A percentile compares a stretch with the other conserved stretches of the same genome.
phyloP scores from a whole-genome alignment of 495 filamentous ascomycete genomes.

The Cladorrhinum samala region DNA sequence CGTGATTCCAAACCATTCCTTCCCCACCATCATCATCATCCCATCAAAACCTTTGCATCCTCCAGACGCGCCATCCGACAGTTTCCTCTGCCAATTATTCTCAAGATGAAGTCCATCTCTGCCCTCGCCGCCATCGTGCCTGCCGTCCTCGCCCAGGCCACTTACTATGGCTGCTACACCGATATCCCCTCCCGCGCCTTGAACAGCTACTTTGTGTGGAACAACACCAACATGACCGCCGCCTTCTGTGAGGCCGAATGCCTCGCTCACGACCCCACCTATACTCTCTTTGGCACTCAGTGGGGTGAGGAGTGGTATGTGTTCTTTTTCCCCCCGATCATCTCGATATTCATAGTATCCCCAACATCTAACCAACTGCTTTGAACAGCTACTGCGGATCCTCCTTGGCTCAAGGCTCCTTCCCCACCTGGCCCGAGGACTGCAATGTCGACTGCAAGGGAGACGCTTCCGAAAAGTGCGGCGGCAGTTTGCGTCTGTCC shows the following conservation, averaged over 20 bases:
- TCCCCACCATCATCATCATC: constrained; percentile 2
- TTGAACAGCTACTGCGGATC: constrained; percentile 13
- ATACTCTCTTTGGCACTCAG: constrained; percentile 31
- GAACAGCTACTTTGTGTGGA: neutral
- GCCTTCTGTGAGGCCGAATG: constrained; percentile 22
- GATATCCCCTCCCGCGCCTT: constrained; percentile 13
- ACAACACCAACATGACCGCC: constrained; percentile 15
- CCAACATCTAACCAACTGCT: neutral
- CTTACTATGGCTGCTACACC: constrained; percentile 23
- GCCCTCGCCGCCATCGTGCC: constrained; percentile 6
- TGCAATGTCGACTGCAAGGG: constrained; percentile 42
- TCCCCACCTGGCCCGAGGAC: constrained; percentile 7
- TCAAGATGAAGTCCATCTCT: constrained; percentile 13
- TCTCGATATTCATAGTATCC: neutral
- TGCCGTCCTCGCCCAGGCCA: constrained; percentile 5
- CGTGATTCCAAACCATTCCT: constrained; percentile 1
- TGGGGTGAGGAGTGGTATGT: constrained; percentile 38
- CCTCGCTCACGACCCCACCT: constrained; percentile 1
- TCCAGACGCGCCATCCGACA: neutral
- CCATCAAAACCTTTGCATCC: neutral
- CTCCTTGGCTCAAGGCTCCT: constrained; percentile 5
- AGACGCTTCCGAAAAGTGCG: constrained; percentile 35
- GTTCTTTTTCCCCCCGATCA: neutral
- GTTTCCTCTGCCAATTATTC: neutral
- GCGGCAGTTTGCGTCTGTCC: constrained; percentile 36